Evolutionary conservation across 2,329 filamentous ascomycete genomes (phyloP), one percentile per base, ranked within the genome.

Genomic region (Exutisphaerella laricina): DNA sequence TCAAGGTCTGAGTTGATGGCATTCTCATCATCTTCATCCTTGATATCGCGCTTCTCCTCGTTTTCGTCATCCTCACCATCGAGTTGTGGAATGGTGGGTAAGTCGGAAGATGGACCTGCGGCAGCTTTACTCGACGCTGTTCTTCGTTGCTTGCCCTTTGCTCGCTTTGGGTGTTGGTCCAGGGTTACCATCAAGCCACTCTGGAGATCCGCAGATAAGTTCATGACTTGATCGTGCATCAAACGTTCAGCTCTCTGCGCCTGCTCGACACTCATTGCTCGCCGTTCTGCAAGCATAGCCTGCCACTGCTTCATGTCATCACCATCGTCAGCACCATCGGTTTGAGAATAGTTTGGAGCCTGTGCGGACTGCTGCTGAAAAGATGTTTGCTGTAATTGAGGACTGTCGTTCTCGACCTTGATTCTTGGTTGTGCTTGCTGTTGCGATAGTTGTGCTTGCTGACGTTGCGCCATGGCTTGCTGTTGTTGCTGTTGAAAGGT

Each of bases 1-100:
- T 98, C 92, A 3, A 98, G 80, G 58, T 98, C 92, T 0, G 92
- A 97, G 66, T 98, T 98, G 70, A 98, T 98, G 1, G 90, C 92
- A 64, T 98, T 89, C 53, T 95, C 90, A 52, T 96, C 89, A 9
- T 64, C 58, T 39, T 65, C 59, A 39, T 80, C 79, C 17, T 75
- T 68, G 45, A 60, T 39, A 26, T 52, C 53, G 5, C 48, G 39
- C 41, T 68, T 64, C 33, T 66, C 63, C 33, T 71, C 66, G 30
- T 72, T 67, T 10, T 68, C 62, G 55, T 78, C 71, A 16, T 79
- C 78, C 28, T 73, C 71, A 4, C 82, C 84, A 54, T 80, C 76
- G 21, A 73, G 63, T 43, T 71, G 70, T 25, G 69, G 62, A 9
- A 70, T 64, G 2, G 48, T 41, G 13, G 58, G 43, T 17, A 20